A percentile compares a stretch with the other conserved stretches of the same genome.
Evolutionary conservation across 768 basidiomycete genomes (phyloP).

Genomic region (Grammothele lineata): DNA sequence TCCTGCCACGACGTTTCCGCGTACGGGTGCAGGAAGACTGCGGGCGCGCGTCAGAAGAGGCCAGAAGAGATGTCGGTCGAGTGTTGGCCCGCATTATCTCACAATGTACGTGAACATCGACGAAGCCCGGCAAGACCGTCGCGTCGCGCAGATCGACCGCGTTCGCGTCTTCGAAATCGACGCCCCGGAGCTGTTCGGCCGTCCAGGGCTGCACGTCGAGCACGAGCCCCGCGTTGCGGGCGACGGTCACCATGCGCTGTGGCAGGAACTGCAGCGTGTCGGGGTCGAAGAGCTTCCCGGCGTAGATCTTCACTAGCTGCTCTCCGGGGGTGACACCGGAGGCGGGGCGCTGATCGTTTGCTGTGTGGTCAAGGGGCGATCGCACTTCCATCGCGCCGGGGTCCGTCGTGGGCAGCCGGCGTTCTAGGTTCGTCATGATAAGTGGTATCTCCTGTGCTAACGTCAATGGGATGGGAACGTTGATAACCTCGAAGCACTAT

Average conservation of each 20-base stretch:
- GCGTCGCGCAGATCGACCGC: slow-evolving; percentile 38
- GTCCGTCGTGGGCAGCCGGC: no score
- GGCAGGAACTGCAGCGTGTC: slow-evolving; percentile 35
- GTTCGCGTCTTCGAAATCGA: slow-evolving; percentile 19
- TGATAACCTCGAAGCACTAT: no score
- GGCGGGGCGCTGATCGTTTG: no score
- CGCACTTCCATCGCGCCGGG: no score
- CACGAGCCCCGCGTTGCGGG: slow-evolving; percentile 44
- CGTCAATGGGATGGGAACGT: no score
- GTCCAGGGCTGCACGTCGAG: slow-evolving; percentile 32
- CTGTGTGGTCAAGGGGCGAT: no score
- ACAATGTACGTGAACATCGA: slow-evolving; percentile 56
- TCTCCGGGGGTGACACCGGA: background rate
- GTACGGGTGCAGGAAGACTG: slow-evolving; percentile 62
- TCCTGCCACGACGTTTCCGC: slow-evolving; percentile 57
- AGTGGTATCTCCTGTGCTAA: no score
- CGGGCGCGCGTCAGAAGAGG: background rate
- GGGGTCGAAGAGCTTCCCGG: slow-evolving; percentile 51
- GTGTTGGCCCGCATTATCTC: background rate
- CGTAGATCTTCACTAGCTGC: slow-evolving; percentile 27
- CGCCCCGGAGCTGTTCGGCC: slow-evolving; percentile 31
- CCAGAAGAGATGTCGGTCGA: no score
- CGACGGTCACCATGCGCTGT: slow-evolving; percentile 45
- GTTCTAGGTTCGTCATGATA: no score
- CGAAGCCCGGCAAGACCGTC: slow-evolving; percentile 54